Evolutionary conservation across 352 stramenopile genomes (phyloP).

Genomic region (Phytophthora aleatoria): DNA sequence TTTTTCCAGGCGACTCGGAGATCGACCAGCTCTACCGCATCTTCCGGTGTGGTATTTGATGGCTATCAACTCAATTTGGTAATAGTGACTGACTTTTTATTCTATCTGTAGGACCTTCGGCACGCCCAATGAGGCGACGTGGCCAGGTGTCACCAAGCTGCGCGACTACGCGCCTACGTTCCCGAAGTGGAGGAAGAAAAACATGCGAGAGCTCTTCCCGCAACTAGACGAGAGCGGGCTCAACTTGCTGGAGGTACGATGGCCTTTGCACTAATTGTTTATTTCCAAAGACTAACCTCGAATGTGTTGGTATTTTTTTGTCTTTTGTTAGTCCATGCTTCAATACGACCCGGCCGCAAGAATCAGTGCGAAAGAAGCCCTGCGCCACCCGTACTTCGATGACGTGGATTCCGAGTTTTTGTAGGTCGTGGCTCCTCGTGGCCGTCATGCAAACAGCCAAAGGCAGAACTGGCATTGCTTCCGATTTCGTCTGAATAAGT

Average conservation of each 20-base stretch:
- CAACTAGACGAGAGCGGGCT: slow-evolving; percentile 61
- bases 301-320: background rate
- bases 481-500: slow-evolving; percentile 21
- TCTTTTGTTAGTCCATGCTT: slow-evolving; percentile 59
- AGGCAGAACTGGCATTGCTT: background rate
- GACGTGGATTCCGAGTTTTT: slow-evolving; percentile 77
- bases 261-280: background rate
- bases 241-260: slow-evolving; percentile 63
- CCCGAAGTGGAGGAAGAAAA: slow-evolving; percentile 95
- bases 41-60: slow-evolving; percentile 52
- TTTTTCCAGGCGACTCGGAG: slow-evolving; percentile 86
- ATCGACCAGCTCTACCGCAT: slow-evolving; percentile 91
- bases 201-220: slow-evolving; percentile 68
- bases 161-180: slow-evolving; percentile 96
- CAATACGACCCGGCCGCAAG: slow-evolving; percentile 69
- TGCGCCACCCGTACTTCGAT: slow-evolving; percentile 87
- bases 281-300: slow-evolving; percentile 1
- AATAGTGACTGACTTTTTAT: background rate
- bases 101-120: slow-evolving; percentile 78
- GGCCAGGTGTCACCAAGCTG: slow-evolving; percentile 96
- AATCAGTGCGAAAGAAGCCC: slow-evolving; percentile 83
- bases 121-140: slow-evolving; percentile 96
- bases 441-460: slow-evolving; percentile 1
- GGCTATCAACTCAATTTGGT: too few species aligned
- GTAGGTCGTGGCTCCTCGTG: slow-evolving; percentile 31